Evolutionary conservation across 208 protist genomes (phyloP), one percentile per base, ranked within the genome.

Genomic region (Leishmania arabica): DNA sequence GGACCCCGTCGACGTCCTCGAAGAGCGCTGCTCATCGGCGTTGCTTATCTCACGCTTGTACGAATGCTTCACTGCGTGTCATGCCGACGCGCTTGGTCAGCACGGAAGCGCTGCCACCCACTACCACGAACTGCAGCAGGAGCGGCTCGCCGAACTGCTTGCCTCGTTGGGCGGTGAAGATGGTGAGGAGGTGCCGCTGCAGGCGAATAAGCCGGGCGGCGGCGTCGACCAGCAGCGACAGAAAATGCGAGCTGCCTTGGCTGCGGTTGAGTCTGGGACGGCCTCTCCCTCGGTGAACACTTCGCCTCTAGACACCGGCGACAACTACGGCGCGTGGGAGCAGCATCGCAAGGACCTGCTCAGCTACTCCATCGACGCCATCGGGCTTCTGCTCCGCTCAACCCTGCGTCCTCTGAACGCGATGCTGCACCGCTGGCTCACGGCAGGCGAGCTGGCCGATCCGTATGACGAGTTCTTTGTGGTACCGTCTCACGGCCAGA

Each of bases 401-500:
- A 84, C 89, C 15, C 64, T 96, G 51, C 62, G 80, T 19, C 94
- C 94, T 34, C 79, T 97, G 27, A 65, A 96, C 77, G 75, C 79
- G 17, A 94, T 94, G 90, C 72, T 95, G 53, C 79, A 86, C 24
- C 53, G 69, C 65, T 97, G 94, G 94, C 78, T 97, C 51, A 89
- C 85, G 27, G 49, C 60, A 2, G 92, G 94, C 69, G 87, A 92
- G 40, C 75, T 95, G 13, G 64, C 45, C 1, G 94, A 97, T 76
- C 90, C 92, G 0, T 89, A 89, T 54, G 94, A 96, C 83, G 94
- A 97, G 84, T 97, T 97, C 72, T 97, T 97, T 78, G 91, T 97
- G 68, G 86, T 97, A 8, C 86, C 91, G 31, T 92, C 92, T 45
- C 84, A 93, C 72, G 91, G 89, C 19, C 79, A 81, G 54, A 94